Conservation (phyloP, 2,329 filamentous ascomycete genomes). For the Nothopassalora personata region DNA sequence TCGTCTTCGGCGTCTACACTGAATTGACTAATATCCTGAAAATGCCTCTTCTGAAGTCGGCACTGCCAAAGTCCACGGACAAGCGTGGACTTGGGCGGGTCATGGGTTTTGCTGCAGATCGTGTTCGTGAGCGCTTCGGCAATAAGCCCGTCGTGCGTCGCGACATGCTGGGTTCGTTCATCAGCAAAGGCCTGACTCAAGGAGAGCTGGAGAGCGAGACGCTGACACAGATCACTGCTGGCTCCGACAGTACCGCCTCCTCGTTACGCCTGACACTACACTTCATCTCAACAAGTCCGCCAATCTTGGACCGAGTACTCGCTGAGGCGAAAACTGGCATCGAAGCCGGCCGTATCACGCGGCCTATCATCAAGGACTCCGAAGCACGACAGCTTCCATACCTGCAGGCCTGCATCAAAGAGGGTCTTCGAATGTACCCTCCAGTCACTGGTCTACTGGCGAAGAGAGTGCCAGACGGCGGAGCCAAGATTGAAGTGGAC, state of each 20-base stretch:
- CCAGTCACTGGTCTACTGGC: constrained; percentile 37
- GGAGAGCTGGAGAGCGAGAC: constrained; percentile 42
- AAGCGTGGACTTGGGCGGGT: constrained; percentile 36
- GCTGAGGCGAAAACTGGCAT: constrained; percentile 43
- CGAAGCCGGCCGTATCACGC: constrained; percentile 35
- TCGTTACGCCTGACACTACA: constrained; percentile 51
- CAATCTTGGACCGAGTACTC: constrained; percentile 43
- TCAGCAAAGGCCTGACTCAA: constrained; percentile 42
- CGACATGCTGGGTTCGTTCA: constrained; percentile 53
- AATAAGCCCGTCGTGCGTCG: constrained; percentile 39
- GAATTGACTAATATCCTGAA: constrained; percentile 40
- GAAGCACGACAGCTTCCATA: constrained; percentile 41
- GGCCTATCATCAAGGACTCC: constrained; percentile 47
- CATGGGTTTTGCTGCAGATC: constrained; percentile 42
- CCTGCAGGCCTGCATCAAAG: constrained; percentile 44
- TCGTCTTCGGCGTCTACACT: constrained; percentile 42
- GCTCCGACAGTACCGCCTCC: constrained; percentile 55
- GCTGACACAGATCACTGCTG: constrained; percentile 48
- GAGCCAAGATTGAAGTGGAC: constrained; percentile 32
- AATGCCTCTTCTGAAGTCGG: constrained; percentile 37
- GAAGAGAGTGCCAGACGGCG: constrained; percentile 33
- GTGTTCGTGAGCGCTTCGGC: constrained; percentile 45
- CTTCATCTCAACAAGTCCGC: constrained; percentile 48
- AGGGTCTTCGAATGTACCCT: constrained; percentile 44
- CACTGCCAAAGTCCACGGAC: constrained; percentile 46